Percentiles rank a stretch among this genome's conserved stretches.
Evolutionary conservation across 345 rosid genomes (phyloP).

Genomic region (Eucalyptus marginata): DNA sequence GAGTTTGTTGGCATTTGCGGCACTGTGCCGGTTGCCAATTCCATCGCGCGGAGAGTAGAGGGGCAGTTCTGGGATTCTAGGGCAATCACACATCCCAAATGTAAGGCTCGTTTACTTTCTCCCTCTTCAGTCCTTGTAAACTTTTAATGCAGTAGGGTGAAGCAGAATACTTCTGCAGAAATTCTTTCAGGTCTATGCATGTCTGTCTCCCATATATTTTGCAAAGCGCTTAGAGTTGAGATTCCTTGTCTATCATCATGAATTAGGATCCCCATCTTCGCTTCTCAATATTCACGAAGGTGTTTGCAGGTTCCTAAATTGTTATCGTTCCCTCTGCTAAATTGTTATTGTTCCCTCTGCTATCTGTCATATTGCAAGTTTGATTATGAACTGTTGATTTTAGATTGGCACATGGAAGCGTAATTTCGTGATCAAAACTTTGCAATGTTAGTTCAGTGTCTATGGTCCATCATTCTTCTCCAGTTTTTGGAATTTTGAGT

Average conservation of each 20-base stretch:
- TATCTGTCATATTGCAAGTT: not conserved
- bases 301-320: not conserved
- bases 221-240: not conserved
- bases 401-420: too few relatives aligned
- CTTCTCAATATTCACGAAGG: not conserved
- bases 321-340: not conserved
- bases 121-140: not conserved
- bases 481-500: not conserved
- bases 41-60: conserved; percentile 74
- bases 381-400: not conserved
- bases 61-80: conserved; percentile 64
- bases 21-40: conserved; percentile 94
- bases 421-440: not conserved
- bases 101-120: conserved; percentile 18
- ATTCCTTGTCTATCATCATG: not conserved
- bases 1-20: conserved; percentile 50
- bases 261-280: not conserved
- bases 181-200: not conserved
- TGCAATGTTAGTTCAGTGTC: not conserved
- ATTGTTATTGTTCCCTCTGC: not conserved
- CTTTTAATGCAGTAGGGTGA: not conserved
- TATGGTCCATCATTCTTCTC: not conserved
- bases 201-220: not conserved
- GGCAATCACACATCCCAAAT: conserved; percentile 70
- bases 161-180: not conserved